phyloP scores from a whole-genome alignment of 2,329 filamentous ascomycete species.

The Trematosphaeria pertusa region DNA sequence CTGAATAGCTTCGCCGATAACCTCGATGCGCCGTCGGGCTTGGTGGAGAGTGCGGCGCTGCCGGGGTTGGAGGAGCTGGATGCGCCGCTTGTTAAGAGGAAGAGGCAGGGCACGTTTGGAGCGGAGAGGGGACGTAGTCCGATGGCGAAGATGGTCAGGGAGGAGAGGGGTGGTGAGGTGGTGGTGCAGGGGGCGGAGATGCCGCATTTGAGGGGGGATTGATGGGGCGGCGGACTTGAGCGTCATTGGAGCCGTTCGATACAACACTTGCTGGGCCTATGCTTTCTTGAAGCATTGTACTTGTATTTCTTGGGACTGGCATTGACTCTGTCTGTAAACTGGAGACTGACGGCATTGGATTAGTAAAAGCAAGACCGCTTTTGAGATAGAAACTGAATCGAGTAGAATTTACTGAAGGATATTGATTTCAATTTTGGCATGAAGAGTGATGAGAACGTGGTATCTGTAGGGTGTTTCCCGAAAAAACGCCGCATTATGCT shows the following conservation, averaged over 20 bases:
- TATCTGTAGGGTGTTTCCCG: constrained; percentile 1
- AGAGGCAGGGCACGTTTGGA: constrained; percentile 32
- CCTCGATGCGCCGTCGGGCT: constrained; percentile 17
- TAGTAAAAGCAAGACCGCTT: background rate
- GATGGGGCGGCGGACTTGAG: no score
- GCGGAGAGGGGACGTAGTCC: constrained; percentile 27
- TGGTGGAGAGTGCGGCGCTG: constrained; percentile 20
- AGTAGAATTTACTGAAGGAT: background rate
- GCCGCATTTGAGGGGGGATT: constrained; percentile 18
- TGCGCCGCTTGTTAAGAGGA: constrained; percentile 29
- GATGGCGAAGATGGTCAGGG: constrained; percentile 27
- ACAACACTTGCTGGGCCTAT: no score
- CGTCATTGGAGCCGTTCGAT: no score
- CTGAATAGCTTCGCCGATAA: constrained; percentile 30
- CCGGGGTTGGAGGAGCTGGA: constrained; percentile 5
- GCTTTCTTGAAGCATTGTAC: no score
- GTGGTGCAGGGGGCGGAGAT: constrained; percentile 1
- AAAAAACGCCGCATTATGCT: constrained; percentile 5
- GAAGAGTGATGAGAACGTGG: background rate
- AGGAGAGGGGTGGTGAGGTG: constrained; percentile 21
- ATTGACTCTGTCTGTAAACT: no score
- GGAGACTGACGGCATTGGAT: constrained; percentile 1
- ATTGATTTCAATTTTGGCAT: background rate
- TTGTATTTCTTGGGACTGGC: background rate
- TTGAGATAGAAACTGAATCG: constrained; percentile 2